These are phyloP conservation scores for Raffaelea albimanens DNA, from an alignment of 2,329 filamentous ascomycete genomes.

Conservation along the genomic window DNA sequence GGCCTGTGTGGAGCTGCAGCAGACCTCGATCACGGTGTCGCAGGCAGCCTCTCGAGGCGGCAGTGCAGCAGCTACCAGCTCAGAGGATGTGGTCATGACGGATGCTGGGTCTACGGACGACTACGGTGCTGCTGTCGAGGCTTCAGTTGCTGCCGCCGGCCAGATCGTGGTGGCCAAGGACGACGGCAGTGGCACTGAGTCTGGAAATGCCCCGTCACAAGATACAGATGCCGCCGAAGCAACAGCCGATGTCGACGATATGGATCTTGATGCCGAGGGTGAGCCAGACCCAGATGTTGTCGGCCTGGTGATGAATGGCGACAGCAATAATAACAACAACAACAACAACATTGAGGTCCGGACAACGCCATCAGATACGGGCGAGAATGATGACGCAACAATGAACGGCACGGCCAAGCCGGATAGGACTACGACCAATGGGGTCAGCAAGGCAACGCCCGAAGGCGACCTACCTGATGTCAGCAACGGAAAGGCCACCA, in stretches of 20 bases:
- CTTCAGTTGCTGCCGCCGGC: no score
- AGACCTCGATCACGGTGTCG: conserved; percentile 24
- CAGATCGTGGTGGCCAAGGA: conserved; percentile 36
- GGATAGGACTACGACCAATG: background rate
- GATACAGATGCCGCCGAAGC: conserved; percentile 10
- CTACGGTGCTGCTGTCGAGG: background rate
- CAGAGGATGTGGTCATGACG: conserved; percentile 39
- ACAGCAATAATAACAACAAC: background rate
- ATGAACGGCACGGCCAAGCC: conserved; percentile 39
- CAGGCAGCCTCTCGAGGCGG: conserved; percentile 15
- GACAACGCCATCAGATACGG: conserved; percentile 11
- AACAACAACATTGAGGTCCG: background rate
- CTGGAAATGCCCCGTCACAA: conserved; percentile 14
- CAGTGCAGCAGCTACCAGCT: conserved; percentile 23
- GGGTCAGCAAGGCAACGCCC: conserved; percentile 2
- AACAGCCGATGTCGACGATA: conserved; percentile 16
- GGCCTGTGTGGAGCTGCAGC: conserved; percentile 50
- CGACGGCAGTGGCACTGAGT: background rate
- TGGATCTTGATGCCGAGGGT: background rate
- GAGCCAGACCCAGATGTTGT: background rate
- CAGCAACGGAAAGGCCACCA: conserved; percentile 22
- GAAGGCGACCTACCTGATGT: conserved; percentile 28
- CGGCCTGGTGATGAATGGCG: no score
- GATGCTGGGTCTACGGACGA: conserved; percentile 24
- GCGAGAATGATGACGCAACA: conserved; percentile 20